Evolutionary conservation across 140 eudicot species (phyloP), one percentile per base, ranked within the genome.

Genomic region (Anethum foeniculum): DNA sequence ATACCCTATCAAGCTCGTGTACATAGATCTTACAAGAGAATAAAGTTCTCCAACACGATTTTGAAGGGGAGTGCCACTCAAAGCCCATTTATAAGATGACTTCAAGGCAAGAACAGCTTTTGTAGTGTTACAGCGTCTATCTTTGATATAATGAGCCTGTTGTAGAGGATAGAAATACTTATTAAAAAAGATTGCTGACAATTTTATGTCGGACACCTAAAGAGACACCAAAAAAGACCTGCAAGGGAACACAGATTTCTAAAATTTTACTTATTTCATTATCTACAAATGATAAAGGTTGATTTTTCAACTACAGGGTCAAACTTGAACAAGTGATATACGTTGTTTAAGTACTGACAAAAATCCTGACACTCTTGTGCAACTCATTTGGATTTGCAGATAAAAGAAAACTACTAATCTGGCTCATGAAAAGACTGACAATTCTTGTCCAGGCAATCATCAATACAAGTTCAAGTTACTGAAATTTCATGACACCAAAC

Each of bases 41-140:
- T 95, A 91, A 52, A 95, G 97, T 87, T 95, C 99, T 67, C 97
- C 99, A 77, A 93, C 99, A 81, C 98, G 97, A 86, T 95, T 95
- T 85, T 92, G 99, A 81, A 95, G 96, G n/a, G 99, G 99, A 65
- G 99, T 95, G 78, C 99, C 99, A 89, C 99, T 95, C 80, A 95
- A 84, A 65, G 99, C 99, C 99, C 99, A 95, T 81, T 93, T 95
- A 65, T 86, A 95, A 7, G 91, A 88, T 79, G 99, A 95, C 74
- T 89, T 85, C 77, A 95, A 83, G 43, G 92, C 93, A 88, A 95
- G 91, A 85, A 95, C 91, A 80, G 99, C 93, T 81, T 88, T 89
- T 30, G 99, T 89, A 30, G 99, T 95, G 85, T 91, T 95, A 83
- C 96, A 77, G 43, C 92, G 91, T 83, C 97, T 86, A 81, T 89